phyloP scores from a whole-genome alignment of 1,139 yeast species.

The Pneumocystis jirovecii region DNA sequence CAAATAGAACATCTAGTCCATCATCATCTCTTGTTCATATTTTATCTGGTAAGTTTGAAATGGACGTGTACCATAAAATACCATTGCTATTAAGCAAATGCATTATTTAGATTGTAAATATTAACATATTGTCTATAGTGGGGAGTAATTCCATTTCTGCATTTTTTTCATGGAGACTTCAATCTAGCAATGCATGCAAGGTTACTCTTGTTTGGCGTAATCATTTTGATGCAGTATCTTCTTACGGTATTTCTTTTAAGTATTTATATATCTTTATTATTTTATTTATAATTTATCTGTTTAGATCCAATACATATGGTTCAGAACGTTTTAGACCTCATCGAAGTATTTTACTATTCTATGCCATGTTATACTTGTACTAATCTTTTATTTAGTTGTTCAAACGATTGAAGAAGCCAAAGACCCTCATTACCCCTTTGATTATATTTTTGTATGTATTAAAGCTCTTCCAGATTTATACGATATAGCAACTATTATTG shows the following conservation, averaged over 20 bases:
- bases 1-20: neutral
- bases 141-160: slow-evolving; percentile 18
- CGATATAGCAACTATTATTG: slow-evolving; percentile 43
- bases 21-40: slow-evolving; percentile 2
- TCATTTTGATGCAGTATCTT: slow-evolving; percentile 15
- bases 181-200: slow-evolving; percentile 16
- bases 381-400: slow-evolving; percentile 8
- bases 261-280: neutral
- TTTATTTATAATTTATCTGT: slow-evolving; percentile 1
- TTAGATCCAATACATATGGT: slow-evolving; percentile 13
- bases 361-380: neutral
- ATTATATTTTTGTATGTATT: slow-evolving; percentile 52
- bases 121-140: slow-evolving; percentile 7
- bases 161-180: slow-evolving; percentile 17
- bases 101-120: neutral
- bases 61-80: neutral
- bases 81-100: neutral
- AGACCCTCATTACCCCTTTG: slow-evolving; percentile 31
- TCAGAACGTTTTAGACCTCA: slow-evolving; percentile 15
- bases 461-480: slow-evolving; percentile 60
- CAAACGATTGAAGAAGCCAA: slow-evolving; percentile 34
- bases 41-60: slow-evolving; percentile 7
- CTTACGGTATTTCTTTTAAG: slow-evolving; percentile 15
- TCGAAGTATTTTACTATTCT: slow-evolving; percentile 8
- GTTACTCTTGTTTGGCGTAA: slow-evolving; percentile 17